These are phyloP conservation scores for Carex cristatella DNA, from an alignment of 176 grass and related monocot genomes.

Conservation along the genomic window DNA sequence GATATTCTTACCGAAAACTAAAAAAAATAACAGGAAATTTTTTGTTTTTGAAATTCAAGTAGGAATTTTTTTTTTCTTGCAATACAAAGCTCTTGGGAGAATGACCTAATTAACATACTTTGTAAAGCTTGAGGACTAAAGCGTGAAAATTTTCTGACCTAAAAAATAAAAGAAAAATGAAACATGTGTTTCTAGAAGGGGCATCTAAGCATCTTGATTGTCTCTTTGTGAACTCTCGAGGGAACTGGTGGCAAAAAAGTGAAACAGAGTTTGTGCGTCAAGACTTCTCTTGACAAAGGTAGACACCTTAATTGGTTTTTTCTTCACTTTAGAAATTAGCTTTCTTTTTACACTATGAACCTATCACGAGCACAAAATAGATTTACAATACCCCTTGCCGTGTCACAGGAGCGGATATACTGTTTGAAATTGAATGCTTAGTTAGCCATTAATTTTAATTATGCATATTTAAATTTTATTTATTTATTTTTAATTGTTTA, in stretches of 20 bases:
- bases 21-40: neutral
- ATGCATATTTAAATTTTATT: too few species aligned
- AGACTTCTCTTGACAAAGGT: conserved; percentile 9
- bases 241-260: conserved; percentile 29
- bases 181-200: conserved; percentile 9
- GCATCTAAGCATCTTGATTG: neutral
- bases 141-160: neutral
- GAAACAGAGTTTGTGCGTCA: conserved; percentile 18
- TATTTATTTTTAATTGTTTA: too few species aligned
- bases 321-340: neutral
- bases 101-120: neutral
- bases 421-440: too few species aligned
- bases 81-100: neutral
- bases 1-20: too few species aligned
- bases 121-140: neutral
- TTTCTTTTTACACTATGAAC: neutral
- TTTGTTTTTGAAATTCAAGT: neutral
- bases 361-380: neutral
- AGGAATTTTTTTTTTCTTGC: neutral
- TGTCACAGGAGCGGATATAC: neutral
- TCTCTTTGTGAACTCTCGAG: conserved; percentile 10
- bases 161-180: neutral
- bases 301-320: neutral
- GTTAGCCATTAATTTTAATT: too few species aligned
- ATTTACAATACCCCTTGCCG: neutral